Evolutionary conservation across 2,329 filamentous ascomycete genomes (phyloP).

Genomic region (Magnaporthales sp.): DNA sequence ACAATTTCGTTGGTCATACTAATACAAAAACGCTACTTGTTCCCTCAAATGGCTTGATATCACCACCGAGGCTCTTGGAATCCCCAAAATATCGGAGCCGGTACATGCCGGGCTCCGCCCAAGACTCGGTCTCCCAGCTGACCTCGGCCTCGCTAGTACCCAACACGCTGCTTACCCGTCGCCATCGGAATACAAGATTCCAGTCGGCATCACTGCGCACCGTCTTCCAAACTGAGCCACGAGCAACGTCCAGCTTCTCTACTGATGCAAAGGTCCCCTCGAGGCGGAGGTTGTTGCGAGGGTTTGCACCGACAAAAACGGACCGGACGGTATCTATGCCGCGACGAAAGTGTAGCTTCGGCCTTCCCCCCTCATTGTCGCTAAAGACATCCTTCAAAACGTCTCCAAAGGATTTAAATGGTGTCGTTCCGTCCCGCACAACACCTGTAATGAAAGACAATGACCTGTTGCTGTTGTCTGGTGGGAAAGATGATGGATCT

Average conservation of each 20-base stretch:
- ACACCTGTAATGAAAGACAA: constrained; percentile 74
- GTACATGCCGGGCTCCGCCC: constrained; percentile 58
- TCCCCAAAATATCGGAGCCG: constrained; percentile 80
- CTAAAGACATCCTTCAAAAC: constrained; percentile 43
- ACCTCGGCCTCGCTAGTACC: constrained; percentile 73
- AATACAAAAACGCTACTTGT: constrained; percentile 44
- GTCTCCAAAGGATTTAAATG: constrained; percentile 62
- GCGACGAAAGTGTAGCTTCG: constrained; percentile 39
- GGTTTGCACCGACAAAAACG: constrained; percentile 79
- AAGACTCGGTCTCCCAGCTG: constrained; percentile 67
- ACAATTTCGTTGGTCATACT: neutral
- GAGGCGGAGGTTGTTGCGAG: constrained; percentile 75
- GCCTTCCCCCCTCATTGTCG: neutral
- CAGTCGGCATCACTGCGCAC: constrained; percentile 73
- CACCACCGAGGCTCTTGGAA: constrained; percentile 55
- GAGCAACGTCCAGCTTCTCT: constrained; percentile 42
- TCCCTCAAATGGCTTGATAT: constrained; percentile 61
- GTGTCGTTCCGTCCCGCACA: constrained; percentile 57
- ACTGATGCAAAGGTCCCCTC: constrained; percentile 72
- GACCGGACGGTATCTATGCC: constrained; percentile 53
- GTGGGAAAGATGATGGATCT: constrained; percentile 51
- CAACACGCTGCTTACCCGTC: constrained; percentile 56
- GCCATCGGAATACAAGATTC: constrained; percentile 76
- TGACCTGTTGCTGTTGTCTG: constrained; percentile 67
- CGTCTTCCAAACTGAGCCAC: constrained; percentile 44